Base-by-base conservation (phyloP, 768 basidiomycete genomes). In the Kwoniella heveanensis region DNA sequence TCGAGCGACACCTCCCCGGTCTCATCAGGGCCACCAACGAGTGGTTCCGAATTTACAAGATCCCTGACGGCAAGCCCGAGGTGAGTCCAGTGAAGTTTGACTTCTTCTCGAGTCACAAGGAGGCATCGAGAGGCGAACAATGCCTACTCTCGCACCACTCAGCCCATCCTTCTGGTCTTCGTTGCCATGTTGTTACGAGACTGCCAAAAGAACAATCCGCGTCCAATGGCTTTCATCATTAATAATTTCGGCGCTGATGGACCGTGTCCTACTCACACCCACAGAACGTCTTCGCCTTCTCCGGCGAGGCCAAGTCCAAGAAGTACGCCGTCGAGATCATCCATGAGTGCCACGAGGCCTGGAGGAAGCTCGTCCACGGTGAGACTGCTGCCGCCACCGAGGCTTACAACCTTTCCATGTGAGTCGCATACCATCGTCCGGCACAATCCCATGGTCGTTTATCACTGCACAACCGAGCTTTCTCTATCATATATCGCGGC, bases 261-360 rank as follows among this genome's bases (percentile, higher is more conserved):
- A n/a, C n/a, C n/a, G n/a, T n/a, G n/a, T n/a, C n/a, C n/a, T n/a
- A n/a, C 27, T 60, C 9, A 7, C 27, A 39, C 32, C 32, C 57
- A n/a, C n/a, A 97, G 83, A 99, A 99, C 84, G 88, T 89, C 69
- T 99, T 99, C 77, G 96, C 96, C 19, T 99, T 99, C 87, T 94
- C 92, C 57, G 96, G 96, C 62, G 96, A 99, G 83, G 95, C 95
- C 69, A 99, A 98, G 85, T 96, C 96, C 85, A 96, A 95, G 86
- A 96, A 95, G 82, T 99, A 98, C 80, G 96, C 96, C 30, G 92
- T 90, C 57, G 95, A 98, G 83, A 96, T 98, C 83, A 90, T 99
- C 78, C 94, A 96, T 81, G 96, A 99, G 81, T 94, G 91, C 82
- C 89, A 98, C 79, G 96, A 98, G 81, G 90, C 96, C 37, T 99